These are phyloP conservation scores for Fomes fomentarius DNA, from an alignment of 1,284 basidiomycete species.

Conservation along the genomic window DNA sequence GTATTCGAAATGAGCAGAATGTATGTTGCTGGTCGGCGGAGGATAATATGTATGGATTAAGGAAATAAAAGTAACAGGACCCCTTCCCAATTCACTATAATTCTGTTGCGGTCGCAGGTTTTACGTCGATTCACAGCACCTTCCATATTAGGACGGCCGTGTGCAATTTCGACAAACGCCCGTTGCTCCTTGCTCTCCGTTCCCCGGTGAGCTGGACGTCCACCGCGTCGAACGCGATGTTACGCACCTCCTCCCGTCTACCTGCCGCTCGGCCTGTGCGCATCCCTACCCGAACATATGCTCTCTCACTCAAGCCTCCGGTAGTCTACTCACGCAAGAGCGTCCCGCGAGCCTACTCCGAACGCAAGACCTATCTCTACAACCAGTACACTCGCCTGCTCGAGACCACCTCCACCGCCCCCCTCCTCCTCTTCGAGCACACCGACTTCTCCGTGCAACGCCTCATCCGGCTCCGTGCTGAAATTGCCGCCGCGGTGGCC, in stretches of 20 bases:
- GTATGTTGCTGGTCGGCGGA: too few relatives aligned
- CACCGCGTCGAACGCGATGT: conserved; percentile 12
- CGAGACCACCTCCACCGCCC: conserved; percentile 50
- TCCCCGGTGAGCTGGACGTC: conserved; percentile 4
- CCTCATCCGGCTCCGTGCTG: conserved; percentile 65
- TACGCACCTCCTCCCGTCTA: conserved; percentile 19
- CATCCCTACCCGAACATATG: conserved; percentile 36
- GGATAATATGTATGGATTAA: neutral
- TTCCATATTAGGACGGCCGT: conserved; percentile 6
- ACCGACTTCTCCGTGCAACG: conserved; percentile 67
- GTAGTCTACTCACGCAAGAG: conserved; percentile 54
- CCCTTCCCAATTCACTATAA: too few relatives aligned
- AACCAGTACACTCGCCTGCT: conserved; percentile 74
- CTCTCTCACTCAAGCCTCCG: conserved; percentile 60
- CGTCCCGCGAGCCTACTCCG: conserved; percentile 63
- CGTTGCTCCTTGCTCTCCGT: neutral
- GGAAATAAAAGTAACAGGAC: neutral
- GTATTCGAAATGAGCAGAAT: too few relatives aligned
- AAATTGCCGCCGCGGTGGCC: conserved; percentile 57
- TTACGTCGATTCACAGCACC: neutral
- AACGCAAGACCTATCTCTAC: conserved; percentile 77
- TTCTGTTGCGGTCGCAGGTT: too few relatives aligned
- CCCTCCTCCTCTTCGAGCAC: conserved; percentile 73
- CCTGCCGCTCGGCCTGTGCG: conserved; percentile 14
- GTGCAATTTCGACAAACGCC: conserved; percentile 14